phyloP scores from a whole-genome alignment of 108 stramenopile genomes.

The Nitzschia putrida region DNA sequence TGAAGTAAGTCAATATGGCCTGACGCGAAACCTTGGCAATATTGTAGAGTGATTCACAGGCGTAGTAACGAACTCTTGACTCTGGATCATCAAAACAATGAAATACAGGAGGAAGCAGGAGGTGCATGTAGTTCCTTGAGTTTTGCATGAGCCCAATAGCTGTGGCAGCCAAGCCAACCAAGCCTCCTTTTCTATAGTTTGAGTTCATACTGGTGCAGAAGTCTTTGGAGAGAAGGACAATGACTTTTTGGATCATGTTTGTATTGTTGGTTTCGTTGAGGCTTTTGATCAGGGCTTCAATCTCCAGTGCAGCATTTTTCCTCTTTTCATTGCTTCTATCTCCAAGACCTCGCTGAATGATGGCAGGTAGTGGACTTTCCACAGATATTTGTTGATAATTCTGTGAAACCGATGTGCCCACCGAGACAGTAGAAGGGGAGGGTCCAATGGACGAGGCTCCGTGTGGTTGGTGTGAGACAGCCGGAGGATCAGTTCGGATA shows the following conservation, averaged over 20 bases:
- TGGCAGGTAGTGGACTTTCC: constrained; percentile 81
- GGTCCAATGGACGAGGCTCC: constrained; percentile 23
- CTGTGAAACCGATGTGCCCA: constrained; percentile 28
- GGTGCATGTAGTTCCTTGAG: constrained; percentile 70
- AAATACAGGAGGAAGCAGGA: constrained; percentile 92
- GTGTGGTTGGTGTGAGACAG: constrained; percentile 20
- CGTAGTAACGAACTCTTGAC: constrained; percentile 95
- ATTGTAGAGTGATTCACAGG: constrained; percentile 97
- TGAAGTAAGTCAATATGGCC: constrained; percentile 85
- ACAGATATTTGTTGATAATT: constrained; percentile 29
- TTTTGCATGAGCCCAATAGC: constrained; percentile 91
- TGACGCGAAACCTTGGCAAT: constrained; percentile 95
- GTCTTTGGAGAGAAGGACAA: constrained; percentile 89
- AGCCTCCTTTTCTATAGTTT: constrained; percentile 97
- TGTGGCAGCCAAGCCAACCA: constrained; percentile 95
- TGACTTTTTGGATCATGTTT: constrained; percentile 78
- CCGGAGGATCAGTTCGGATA: neutral
- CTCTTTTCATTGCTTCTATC: constrained; percentile 99
- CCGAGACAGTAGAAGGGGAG: constrained; percentile 16
- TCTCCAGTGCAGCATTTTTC: constrained; percentile 96
- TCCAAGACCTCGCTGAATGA: constrained; percentile 86
- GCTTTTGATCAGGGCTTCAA: constrained; percentile 90
- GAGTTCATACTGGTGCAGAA: constrained; percentile 96
- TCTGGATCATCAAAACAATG: constrained; percentile 99
- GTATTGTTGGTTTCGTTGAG: constrained; percentile 82